phyloP scores from a whole-genome alignment of 1,284 basidiomycete genomes.

The Moesziomyces sp. region DNA sequence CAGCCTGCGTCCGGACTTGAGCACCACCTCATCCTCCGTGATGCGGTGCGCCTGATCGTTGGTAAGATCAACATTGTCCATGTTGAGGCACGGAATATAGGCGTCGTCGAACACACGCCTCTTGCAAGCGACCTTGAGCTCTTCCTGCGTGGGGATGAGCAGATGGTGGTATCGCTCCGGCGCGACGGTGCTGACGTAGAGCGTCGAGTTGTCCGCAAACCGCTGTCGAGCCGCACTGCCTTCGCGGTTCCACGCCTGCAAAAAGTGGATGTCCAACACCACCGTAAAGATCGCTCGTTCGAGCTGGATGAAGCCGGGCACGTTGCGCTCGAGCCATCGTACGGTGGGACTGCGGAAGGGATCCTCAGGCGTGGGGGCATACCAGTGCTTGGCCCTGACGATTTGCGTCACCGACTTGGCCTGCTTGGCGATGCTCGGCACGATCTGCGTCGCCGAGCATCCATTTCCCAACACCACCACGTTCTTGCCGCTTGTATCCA shows the following conservation, averaged over 20 bases:
- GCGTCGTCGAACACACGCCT: conserved; percentile 50
- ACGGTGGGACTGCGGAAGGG: conserved; percentile 12
- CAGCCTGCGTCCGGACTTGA: conserved; percentile 32
- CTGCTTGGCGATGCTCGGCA: conserved; percentile 30
- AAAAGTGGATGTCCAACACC: conserved; percentile 38
- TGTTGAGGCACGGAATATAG: conserved; percentile 41
- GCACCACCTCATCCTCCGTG: conserved; percentile 26
- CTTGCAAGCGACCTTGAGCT: conserved; percentile 50
- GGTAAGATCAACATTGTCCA: conserved; percentile 39
- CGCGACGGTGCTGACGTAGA: conserved; percentile 45
- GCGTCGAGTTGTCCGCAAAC: conserved; percentile 19
- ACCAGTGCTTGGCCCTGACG: conserved; percentile 50
- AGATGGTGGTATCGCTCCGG: conserved; percentile 55
- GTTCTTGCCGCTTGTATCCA: conserved; percentile 56
- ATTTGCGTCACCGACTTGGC: conserved; percentile 45
- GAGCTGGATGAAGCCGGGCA: conserved; percentile 25
- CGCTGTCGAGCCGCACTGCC: conserved; percentile 31
- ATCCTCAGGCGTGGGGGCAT: conserved; percentile 36
- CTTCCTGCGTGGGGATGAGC: conserved; percentile 44
- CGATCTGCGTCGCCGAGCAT: conserved; percentile 59
- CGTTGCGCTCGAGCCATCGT: conserved; percentile 19
- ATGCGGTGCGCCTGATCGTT: conserved; percentile 28
- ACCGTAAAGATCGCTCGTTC: conserved; percentile 35
- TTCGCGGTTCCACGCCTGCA: conserved; percentile 18
- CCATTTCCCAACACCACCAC: conserved; percentile 64